Evolutionary conservation across 2,329 filamentous ascomycete species (phyloP).

Genomic region (Bretziella fagacearum): DNA sequence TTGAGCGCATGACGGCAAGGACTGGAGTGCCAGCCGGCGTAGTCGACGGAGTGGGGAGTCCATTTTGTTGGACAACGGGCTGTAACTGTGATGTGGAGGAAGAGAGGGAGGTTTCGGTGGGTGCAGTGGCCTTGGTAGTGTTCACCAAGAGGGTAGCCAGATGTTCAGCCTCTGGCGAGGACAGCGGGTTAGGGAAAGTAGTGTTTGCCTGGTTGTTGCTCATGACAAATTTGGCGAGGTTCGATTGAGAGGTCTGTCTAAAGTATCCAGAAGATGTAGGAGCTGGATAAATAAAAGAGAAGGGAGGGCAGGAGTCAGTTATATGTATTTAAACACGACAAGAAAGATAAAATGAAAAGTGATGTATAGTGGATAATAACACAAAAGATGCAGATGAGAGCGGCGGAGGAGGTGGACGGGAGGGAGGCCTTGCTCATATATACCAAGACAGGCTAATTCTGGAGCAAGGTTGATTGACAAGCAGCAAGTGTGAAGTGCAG

Average conservation of each 20-base stretch:
- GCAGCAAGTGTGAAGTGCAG: conserved; percentile 5
- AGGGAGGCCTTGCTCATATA: background rate
- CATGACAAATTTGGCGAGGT: conserved; percentile 30
- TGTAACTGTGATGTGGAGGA: conserved; percentile 17
- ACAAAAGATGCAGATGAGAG: background rate
- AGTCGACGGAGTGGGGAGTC: conserved; percentile 17
- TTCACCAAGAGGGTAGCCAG: conserved; percentile 20
- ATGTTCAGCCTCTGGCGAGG: conserved; percentile 17
- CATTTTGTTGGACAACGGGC: conserved; percentile 23
- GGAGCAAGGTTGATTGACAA: background rate
- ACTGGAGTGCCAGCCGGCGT: conserved; percentile 17
- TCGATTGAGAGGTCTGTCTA: conserved; percentile 26
- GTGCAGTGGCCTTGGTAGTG: conserved; percentile 18
- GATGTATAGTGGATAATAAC: background rate
- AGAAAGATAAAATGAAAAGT: background rate
- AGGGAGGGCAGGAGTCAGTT: background rate
- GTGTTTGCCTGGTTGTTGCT: conserved; percentile 22
- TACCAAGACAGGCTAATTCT: too few relatives aligned
- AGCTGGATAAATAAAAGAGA: background rate
- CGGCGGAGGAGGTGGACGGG: background rate
- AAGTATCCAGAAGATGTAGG: conserved; percentile 8
- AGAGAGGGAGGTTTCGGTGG: conserved; percentile 17
- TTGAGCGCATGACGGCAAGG: conserved; percentile 18
- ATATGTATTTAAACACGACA: background rate
- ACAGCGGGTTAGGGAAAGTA: conserved; percentile 17